Evolutionary conservation across 805 yeast genomes (phyloP).

Genomic region (Candida nanaspora): DNA sequence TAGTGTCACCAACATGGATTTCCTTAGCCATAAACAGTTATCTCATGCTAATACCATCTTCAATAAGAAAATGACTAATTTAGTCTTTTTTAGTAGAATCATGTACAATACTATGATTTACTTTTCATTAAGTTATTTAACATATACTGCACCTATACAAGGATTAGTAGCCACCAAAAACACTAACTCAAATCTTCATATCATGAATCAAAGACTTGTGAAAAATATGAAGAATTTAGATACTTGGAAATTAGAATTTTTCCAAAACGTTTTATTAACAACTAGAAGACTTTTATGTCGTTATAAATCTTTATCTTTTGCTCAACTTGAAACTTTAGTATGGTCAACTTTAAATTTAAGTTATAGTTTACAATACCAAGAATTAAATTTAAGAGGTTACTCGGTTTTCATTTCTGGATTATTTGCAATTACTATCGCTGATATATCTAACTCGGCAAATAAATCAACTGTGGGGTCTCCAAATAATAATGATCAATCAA

Average conservation of each 20-base stretch:
- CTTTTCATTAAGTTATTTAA: slow-evolving; percentile 5
- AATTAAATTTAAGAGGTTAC: slow-evolving; percentile 4
- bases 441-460: slow-evolving; percentile 3
- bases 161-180: slow-evolving; percentile 1
- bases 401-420: slow-evolving; percentile 11
- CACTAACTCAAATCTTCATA: background rate
- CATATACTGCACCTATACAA: slow-evolving; percentile 3
- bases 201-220: background rate
- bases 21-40: slow-evolving; percentile 3
- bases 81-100: slow-evolving; percentile 5
- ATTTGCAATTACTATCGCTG: slow-evolving; percentile 12
- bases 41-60: slow-evolving; percentile 2
- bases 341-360: slow-evolving; percentile 7
- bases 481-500: slow-evolving; percentile 1
- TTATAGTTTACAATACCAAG: slow-evolving; percentile 8
- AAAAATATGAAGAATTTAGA: background rate
- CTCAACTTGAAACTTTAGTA: slow-evolving; percentile 10
- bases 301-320: slow-evolving; percentile 4
- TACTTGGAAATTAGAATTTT: slow-evolving; percentile 2
- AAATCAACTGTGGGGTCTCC: too few relatives aligned
- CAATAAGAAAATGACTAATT: slow-evolving; percentile 2
- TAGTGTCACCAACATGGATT: too few relatives aligned
- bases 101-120: slow-evolving; percentile 5
- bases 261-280: slow-evolving; percentile 4
- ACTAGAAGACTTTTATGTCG: slow-evolving; percentile 5